Conservation (phyloP, 441 rosid genomes). For the Croton laevigatus region DNA sequence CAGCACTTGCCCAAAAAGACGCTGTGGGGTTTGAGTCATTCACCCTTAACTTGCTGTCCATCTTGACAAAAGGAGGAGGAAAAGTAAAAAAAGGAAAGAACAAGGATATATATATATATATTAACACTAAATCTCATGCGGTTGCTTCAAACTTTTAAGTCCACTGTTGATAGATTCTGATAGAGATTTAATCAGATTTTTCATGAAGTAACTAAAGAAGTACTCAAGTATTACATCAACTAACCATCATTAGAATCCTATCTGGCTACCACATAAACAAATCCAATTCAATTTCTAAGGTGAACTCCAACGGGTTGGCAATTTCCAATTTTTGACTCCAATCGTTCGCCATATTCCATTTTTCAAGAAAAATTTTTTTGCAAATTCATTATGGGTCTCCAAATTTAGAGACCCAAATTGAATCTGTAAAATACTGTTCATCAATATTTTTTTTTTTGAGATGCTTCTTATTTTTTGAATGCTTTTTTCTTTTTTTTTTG, state of each 20-base stretch:
- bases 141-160: no score
- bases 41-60: constrained; percentile 8
- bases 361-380: no score
- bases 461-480: no score
- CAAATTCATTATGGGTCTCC: no score
- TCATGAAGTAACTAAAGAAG: background rate
- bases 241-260: background rate
- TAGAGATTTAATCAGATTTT: background rate
- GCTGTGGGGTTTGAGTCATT: background rate
- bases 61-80: constrained; percentile 4
- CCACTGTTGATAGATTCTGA: background rate
- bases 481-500: no score
- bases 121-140: no score
- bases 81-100: background rate
- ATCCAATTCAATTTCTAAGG: background rate
- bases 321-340: no score
- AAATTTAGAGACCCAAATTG: no score
- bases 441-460: no score
- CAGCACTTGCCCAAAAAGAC: background rate
- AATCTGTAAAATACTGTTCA: no score
- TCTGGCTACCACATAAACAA: background rate
- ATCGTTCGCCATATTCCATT: no score
- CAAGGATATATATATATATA: background rate
- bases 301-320: no score
- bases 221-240: background rate